Base-by-base conservation (phyloP, 73 alveolate species). In the Blepharisma stoltei region DNA sequence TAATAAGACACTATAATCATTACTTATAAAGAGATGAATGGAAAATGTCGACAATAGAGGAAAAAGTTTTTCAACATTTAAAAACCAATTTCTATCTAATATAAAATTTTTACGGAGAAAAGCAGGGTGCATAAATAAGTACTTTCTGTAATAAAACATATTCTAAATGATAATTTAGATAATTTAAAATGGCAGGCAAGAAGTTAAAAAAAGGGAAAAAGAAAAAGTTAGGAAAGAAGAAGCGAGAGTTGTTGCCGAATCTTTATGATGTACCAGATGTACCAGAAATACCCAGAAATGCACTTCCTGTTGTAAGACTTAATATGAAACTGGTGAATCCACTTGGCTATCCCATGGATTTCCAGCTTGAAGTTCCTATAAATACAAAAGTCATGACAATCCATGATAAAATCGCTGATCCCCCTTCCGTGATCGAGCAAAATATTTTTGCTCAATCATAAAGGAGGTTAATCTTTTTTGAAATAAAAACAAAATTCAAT, bases 201-300 rank as follows among this genome's bases (percentile, higher is more conserved):
- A 60, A 60, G 73, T 25, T 60, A 60, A 60, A 25, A 60, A 60
- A 60, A 38, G 73, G 49, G 23, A 60, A 60, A 38, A 38, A 60
- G 23, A 60, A 60, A 60, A 60, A 60, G 73, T 4, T 25, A 60
- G 23, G 23, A 60, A 60, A 60, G 73, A 38, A 20, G 5, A 60
- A 38, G 49, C 46, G 38, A 60, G 73, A 60, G 46, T 60, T 14
- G 18, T 38, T 60, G 2, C 73, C 73, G 18, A 60, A 60, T 38
- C 38, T 60, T 25, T 60, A 60, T 38, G 45, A 60, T 47, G 45
- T 60, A 11, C 73, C 73, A 14, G 46, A 60, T 8, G 73, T 60
- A 3, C 73, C 73, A 14, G 73, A 60, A n/a, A 38, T 20, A 11
- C 73, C 73, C 14, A 0, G 73, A 60, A 14, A 18, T 14, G 73